These are phyloP conservation scores for Lasiosphaeria miniovina DNA, from an alignment of 495 filamentous ascomycete species.

Conservation along the genomic window DNA sequence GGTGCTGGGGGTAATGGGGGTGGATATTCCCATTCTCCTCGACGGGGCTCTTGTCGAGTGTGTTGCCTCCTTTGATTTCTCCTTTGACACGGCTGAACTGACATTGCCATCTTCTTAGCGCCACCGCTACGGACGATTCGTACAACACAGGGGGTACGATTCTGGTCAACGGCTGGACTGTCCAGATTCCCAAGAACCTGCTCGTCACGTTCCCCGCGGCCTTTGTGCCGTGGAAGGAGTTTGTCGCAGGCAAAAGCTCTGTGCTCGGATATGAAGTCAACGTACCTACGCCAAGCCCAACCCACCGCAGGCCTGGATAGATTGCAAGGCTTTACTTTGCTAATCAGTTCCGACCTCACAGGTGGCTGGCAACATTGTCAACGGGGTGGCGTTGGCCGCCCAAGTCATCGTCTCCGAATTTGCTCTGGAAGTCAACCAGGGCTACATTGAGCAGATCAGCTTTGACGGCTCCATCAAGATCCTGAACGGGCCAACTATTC, in stretches of 20 bases:
- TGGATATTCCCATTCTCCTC: slow-evolving; percentile 14
- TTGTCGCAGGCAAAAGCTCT: slow-evolving; percentile 22
- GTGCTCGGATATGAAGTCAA: slow-evolving; percentile 33
- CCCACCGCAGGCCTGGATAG: background rate
- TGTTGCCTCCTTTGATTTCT: background rate
- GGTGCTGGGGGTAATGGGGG: slow-evolving; percentile 6
- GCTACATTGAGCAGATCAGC: slow-evolving; percentile 34
- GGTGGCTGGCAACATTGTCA: slow-evolving; percentile 37
- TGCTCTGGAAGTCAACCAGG: slow-evolving; percentile 28
- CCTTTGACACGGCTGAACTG: background rate
- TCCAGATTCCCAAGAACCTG: slow-evolving; percentile 42
- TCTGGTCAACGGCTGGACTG: slow-evolving; percentile 34
- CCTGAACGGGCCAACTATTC: slow-evolving; percentile 31
- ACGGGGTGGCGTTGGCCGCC: slow-evolving; percentile 33
- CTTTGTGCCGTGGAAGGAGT: slow-evolving; percentile 37
- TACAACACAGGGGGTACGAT: slow-evolving; percentile 41
- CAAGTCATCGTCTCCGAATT: slow-evolving; percentile 35
- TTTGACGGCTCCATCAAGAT: slow-evolving; percentile 34
- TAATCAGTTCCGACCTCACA: slow-evolving; percentile 4
- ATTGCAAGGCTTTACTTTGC: background rate
- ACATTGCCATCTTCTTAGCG: slow-evolving; percentile 9
- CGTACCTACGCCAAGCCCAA: slow-evolving; percentile 13
- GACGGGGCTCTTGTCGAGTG: slow-evolving; percentile 18
- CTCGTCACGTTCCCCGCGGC: slow-evolving; percentile 39
- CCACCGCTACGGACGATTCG: slow-evolving; percentile 23